phyloP scores from a whole-genome alignment of 768 basidiomycete genomes.

The Collybia nuda region DNA sequence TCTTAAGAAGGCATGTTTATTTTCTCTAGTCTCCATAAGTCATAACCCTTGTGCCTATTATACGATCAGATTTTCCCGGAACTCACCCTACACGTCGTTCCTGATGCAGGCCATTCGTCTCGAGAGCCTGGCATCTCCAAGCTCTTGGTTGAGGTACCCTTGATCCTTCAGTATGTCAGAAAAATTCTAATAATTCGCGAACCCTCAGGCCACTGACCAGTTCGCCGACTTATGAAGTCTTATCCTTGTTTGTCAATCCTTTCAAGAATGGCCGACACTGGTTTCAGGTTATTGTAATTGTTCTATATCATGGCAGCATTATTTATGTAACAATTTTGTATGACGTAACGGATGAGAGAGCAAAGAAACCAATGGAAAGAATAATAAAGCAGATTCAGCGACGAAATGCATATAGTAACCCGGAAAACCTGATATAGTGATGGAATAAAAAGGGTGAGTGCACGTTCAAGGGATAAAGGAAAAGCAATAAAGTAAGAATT shows the following conservation, averaged over 20 bases:
- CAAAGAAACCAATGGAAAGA: slow-evolving; percentile 1
- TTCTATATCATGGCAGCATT: slow-evolving; percentile 1
- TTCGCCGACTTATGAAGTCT: slow-evolving; percentile 29
- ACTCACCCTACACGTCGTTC: slow-evolving; percentile 69
- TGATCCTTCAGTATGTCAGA: neutral
- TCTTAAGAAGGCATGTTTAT: slow-evolving; percentile 60
- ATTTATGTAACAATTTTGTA: neutral
- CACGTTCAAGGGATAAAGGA: neutral
- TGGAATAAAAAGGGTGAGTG: neutral
- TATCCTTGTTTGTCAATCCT: too few relatives aligned
- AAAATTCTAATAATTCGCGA: neutral
- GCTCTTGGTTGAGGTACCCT: slow-evolving; percentile 64
- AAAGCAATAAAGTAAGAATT: slow-evolving; percentile 6
- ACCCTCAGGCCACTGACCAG: slow-evolving; percentile 38
- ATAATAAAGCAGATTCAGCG: neutral
- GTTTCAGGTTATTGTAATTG: neutral
- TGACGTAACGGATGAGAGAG: slow-evolving; percentile 2
- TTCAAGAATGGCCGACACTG: neutral
- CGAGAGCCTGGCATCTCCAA: slow-evolving; percentile 71
- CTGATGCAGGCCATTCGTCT: slow-evolving; percentile 86
- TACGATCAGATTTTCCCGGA: slow-evolving; percentile 67
- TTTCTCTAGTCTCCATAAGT: neutral
- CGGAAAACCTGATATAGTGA: too few relatives aligned
- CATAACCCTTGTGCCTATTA: neutral
- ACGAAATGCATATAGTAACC: neutral